Evolutionary conservation across 441 rosid species (phyloP).

Genomic region (Croton setiger): DNA sequence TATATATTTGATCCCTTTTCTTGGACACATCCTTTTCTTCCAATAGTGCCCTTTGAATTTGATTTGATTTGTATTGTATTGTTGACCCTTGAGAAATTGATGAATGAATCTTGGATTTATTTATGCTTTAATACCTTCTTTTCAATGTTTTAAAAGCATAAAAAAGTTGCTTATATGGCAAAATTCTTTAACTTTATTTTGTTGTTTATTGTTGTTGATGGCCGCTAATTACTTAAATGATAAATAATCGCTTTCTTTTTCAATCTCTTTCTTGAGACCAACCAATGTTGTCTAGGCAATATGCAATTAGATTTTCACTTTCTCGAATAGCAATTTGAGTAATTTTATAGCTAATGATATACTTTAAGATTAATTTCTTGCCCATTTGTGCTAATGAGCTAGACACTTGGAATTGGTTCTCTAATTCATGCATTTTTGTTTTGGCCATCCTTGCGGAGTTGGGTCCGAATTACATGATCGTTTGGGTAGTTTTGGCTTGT

Average conservation of each 20-base stretch:
- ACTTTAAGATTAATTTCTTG: too few species aligned
- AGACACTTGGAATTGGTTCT: too few species aligned
- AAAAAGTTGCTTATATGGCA: background rate
- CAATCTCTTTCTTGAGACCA: constrained; percentile 9
- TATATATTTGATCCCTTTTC: background rate
- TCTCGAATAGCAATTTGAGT: background rate
- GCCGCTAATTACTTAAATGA: background rate
- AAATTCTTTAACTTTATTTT: background rate
- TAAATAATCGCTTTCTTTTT: constrained; percentile 23
- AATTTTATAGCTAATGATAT: too few species aligned
- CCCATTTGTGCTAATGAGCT: too few species aligned
- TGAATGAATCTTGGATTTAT: background rate
- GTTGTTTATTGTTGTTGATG: background rate
- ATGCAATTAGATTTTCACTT: constrained; percentile 5
- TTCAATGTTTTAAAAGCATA: background rate
- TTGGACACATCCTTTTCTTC: background rate
- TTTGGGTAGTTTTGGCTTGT: too few species aligned
- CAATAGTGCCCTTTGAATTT: background rate
- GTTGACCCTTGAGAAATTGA: background rate
- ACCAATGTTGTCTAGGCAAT: constrained; percentile 2
- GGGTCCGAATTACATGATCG: too few species aligned
- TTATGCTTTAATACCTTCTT: background rate
- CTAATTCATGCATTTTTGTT: too few species aligned
- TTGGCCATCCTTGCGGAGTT: too few species aligned
- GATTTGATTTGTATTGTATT: background rate